phyloP scores from a whole-genome alignment of 2,329 filamentous ascomycete species.

The Diaporthe citriasiana region DNA sequence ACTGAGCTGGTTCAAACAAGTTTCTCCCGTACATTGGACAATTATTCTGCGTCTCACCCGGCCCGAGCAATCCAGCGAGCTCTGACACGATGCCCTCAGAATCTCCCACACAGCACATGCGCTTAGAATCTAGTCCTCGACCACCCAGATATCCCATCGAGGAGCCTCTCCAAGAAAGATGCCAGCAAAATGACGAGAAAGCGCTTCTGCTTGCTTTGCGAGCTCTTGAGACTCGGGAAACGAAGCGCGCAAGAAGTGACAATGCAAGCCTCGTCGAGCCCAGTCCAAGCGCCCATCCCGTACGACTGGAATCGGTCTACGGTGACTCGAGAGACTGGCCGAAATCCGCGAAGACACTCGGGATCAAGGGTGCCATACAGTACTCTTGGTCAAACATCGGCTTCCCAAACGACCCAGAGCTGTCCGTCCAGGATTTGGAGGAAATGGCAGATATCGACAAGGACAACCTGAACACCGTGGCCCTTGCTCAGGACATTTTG shows the following conservation, averaged over 20 bases:
- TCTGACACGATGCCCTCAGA: neutral
- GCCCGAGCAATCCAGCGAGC: neutral
- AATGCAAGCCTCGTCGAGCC: neutral
- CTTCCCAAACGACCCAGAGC: slow-evolving; percentile 2
- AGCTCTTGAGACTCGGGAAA: neutral
- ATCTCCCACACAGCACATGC: neutral
- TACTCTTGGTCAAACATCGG: slow-evolving; percentile 9
- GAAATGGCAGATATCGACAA: neutral
- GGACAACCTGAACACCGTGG: slow-evolving; percentile 2
- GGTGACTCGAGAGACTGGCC: neutral
- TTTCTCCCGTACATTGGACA: too few relatives aligned
- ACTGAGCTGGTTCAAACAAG: too few relatives aligned
- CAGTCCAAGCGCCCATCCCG: neutral
- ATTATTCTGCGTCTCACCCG: neutral
- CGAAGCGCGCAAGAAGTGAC: neutral
- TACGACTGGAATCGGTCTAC: neutral
- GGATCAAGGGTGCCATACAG: neutral
- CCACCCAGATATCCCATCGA: neutral
- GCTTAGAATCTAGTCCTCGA: neutral
- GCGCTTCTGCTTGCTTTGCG: neutral
- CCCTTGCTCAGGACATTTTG: neutral
- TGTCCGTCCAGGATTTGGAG: neutral
- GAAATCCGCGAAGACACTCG: neutral
- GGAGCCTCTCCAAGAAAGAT: neutral
- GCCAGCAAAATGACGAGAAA: neutral